phyloP scores from a whole-genome alignment of 805 yeast genomes.

The Metschnikowia cerradonensis region DNA sequence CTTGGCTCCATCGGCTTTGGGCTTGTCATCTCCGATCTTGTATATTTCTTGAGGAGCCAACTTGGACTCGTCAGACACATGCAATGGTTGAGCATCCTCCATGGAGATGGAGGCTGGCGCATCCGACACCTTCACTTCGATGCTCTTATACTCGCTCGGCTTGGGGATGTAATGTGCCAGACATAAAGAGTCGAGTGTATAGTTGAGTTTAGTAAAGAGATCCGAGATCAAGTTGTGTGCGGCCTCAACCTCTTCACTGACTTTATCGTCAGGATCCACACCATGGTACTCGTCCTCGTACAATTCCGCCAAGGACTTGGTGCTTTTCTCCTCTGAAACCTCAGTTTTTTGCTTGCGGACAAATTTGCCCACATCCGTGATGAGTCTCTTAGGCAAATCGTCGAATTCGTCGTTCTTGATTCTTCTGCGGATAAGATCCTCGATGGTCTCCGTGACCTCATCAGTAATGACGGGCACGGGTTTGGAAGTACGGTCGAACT shows the following conservation, averaged over 20 bases:
- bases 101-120: slow-evolving; percentile 72
- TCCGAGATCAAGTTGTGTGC: slow-evolving; percentile 77
- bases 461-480: slow-evolving; percentile 94
- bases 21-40: slow-evolving; percentile 43
- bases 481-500: slow-evolving; percentile 89
- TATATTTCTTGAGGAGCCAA: slow-evolving; percentile 96
- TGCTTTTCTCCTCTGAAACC: slow-evolving; percentile 77
- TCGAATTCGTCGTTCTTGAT: slow-evolving; percentile 74
- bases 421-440: slow-evolving; percentile 83
- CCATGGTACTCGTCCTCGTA: slow-evolving; percentile 80
- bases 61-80: slow-evolving; percentile 64
- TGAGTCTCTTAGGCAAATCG: slow-evolving; percentile 72
- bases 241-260: slow-evolving; percentile 59
- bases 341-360: slow-evolving; percentile 48
- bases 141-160: slow-evolving; percentile 67
- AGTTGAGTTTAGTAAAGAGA: slow-evolving; percentile 56
- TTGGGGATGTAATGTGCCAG: slow-evolving; percentile 95
- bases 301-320: slow-evolving; percentile 83
- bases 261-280: slow-evolving; percentile 42
- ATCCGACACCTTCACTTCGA: slow-evolving; percentile 68
- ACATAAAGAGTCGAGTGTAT: slow-evolving; percentile 79
- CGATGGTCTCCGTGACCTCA: slow-evolving; percentile 80
- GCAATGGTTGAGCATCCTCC: slow-evolving; percentile 96
- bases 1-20: slow-evolving; percentile 25
- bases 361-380: slow-evolving; percentile 62